These are phyloP conservation scores for Cornus suecica DNA, from an alignment of 148 eudicot species.

Conservation along the genomic window DNA sequence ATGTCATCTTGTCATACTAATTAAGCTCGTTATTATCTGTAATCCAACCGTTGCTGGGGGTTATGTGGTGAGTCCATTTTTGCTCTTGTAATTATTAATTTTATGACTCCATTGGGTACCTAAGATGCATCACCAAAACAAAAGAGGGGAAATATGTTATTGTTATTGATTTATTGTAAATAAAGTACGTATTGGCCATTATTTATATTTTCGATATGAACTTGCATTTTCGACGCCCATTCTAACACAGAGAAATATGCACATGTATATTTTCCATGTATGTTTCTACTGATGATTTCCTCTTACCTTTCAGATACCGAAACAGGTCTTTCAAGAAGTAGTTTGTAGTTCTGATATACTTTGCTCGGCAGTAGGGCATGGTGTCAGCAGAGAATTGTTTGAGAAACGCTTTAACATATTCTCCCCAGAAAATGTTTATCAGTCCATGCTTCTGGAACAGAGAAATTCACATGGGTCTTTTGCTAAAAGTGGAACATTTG, in stretches of 20 bases:
- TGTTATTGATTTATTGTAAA: background rate
- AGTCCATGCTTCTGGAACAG: constrained; percentile 45
- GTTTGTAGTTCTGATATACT: constrained; percentile 32
- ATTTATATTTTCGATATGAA: background rate
- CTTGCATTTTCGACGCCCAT: background rate
- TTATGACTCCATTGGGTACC: background rate
- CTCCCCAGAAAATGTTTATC: constrained; percentile 55
- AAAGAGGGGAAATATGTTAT: too few species aligned
- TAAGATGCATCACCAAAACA: background rate
- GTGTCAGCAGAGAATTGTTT: constrained; percentile 52
- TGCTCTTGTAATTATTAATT: background rate
- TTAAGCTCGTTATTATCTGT: background rate
- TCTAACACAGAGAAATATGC: too few species aligned
- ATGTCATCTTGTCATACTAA: too few species aligned
- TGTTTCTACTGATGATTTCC: background rate
- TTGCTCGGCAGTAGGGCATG: constrained; percentile 39
- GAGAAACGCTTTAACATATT: constrained; percentile 75
- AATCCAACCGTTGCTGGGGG: background rate
- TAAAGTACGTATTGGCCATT: background rate
- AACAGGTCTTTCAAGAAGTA: constrained; percentile 68
- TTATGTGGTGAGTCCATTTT: too few species aligned
- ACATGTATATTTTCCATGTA: background rate
- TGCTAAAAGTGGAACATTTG: constrained; percentile 61
- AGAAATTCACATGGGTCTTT: constrained; percentile 23
- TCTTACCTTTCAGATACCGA: constrained; percentile 63